A percentile compares a stretch with the other conserved stretches of the same genome.
Evolutionary conservation across 768 basidiomycete genomes (phyloP).

Genomic region (Glaciozyma antarctica): DNA sequence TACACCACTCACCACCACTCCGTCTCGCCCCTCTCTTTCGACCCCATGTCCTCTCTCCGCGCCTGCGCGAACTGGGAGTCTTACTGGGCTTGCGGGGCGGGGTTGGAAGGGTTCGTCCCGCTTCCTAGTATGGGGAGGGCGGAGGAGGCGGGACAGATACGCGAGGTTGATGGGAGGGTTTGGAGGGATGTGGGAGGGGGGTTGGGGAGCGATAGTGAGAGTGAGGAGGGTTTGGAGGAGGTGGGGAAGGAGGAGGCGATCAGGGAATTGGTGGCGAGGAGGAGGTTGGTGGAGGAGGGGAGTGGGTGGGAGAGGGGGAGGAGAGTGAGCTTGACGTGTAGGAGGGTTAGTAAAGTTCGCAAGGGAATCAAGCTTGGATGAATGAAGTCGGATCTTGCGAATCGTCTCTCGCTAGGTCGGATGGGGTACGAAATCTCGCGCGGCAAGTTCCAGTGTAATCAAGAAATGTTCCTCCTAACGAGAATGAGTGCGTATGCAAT

Average conservation of each 20-base stretch:
- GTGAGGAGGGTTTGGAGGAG: neutral
- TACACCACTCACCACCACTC: conserved; percentile 55
- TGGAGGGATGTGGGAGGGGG: neutral
- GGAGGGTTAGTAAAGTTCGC: conserved; percentile 63
- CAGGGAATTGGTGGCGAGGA: conserved; percentile 39
- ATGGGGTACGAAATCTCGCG: too few relatives aligned
- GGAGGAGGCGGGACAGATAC: too few relatives aligned
- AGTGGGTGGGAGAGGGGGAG: conserved; percentile 44
- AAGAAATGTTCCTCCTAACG: too few relatives aligned
- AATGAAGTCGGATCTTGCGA: neutral
- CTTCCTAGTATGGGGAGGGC: neutral
- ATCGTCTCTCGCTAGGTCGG: too few relatives aligned
- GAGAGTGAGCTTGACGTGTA: conserved; percentile 75
- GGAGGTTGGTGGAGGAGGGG: conserved; percentile 46
- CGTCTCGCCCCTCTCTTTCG: conserved; percentile 23
- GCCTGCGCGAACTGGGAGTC: conserved; percentile 36
- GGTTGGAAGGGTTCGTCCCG: neutral
- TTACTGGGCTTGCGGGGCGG: conserved; percentile 15
- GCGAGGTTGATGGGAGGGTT: neutral
- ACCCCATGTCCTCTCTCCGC: conserved; percentile 30
- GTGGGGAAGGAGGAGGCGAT: neutral
- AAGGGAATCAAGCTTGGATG: conserved; percentile 8
- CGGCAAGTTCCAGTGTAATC: too few relatives aligned
- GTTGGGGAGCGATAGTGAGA: neutral
- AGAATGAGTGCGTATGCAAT: too few relatives aligned